Percentiles rank a stretch among this genome's conserved stretches.
Evolutionary conservation across 2,329 filamentous ascomycete genomes (phyloP).

Genomic region (Monosporascus sp.): DNA sequence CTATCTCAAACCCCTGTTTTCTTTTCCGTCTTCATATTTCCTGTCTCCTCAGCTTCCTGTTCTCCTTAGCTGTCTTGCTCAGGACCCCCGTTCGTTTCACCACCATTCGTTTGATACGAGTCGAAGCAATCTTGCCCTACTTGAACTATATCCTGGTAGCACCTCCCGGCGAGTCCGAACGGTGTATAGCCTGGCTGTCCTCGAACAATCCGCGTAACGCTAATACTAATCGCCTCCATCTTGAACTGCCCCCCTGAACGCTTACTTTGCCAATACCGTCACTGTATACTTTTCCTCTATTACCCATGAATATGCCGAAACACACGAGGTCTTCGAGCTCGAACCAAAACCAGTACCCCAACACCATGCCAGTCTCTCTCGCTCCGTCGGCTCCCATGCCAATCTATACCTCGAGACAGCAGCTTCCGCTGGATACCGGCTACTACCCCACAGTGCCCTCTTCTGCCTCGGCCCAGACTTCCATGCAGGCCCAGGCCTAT

Average conservation of each 20-base stretch:
- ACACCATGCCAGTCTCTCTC: constrained; percentile 34
- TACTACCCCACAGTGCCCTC: constrained; percentile 35
- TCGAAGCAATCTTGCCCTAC: constrained; percentile 11
- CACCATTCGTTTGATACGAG: constrained; percentile 39
- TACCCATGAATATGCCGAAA: constrained; percentile 37
- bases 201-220: constrained; percentile 11
- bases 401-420: constrained; percentile 35
- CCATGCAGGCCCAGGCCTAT: constrained; percentile 34
- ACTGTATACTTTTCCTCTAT: constrained; percentile 6
- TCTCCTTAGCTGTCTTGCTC: constrained; percentile 10
- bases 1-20: constrained; percentile 21
- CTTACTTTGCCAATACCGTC: constrained; percentile 11
- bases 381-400: constrained; percentile 34
- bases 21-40: constrained; percentile 19
- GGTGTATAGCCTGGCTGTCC: neutral
- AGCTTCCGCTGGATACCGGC: constrained; percentile 29
- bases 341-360: constrained; percentile 27
- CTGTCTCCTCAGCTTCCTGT: constrained; percentile 21
- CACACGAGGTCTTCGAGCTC: constrained; percentile 36
- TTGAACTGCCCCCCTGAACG: constrained; percentile 10
- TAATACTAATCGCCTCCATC: constrained; percentile 22
- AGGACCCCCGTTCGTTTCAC: constrained; percentile 26
- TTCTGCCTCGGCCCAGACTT: constrained; percentile 23
- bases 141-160: constrained; percentile 3
- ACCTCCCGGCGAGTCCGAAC: constrained; percentile 6